These are phyloP conservation scores for Phialophora macrospora DNA, from an alignment of 2,329 filamentous ascomycete genomes.

Conservation along the genomic window DNA sequence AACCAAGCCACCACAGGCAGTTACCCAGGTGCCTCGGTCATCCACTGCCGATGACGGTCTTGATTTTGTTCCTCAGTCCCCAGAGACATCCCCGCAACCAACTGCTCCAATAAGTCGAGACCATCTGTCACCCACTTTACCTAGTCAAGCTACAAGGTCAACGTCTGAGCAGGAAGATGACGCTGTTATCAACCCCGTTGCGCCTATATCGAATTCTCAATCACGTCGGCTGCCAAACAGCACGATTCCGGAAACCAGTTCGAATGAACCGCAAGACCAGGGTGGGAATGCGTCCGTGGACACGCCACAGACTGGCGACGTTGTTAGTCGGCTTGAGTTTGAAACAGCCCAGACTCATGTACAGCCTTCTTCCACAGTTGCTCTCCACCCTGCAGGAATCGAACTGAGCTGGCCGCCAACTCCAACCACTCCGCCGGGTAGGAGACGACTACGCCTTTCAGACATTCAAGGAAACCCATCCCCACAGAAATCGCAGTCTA, in stretches of 20 bases:
- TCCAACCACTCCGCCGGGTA: conserved; percentile 25
- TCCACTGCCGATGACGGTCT: conserved; percentile 17
- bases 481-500: conserved; percentile 30
- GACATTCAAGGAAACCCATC: conserved; percentile 35
- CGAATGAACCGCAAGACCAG: conserved; percentile 23
- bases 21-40: conserved; percentile 17
- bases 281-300: background rate
- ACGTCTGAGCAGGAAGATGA: background rate
- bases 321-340: conserved; percentile 25
- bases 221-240: conserved; percentile 15
- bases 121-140: background rate
- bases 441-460: conserved; percentile 31
- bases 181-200: background rate
- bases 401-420: conserved; percentile 29
- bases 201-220: conserved; percentile 1
- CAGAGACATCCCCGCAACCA: conserved; percentile 12
- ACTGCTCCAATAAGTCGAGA: background rate
- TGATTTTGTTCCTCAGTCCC: conserved; percentile 38
- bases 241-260: conserved; percentile 36
- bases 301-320: conserved; percentile 7
- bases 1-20: conserved; percentile 3
- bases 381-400: conserved; percentile 1
- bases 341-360: conserved; percentile 34
- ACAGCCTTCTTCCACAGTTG: conserved; percentile 11
- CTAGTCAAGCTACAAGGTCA: background rate